Evolutionary conservation across 108 stramenopile genomes (phyloP), one percentile per base, ranked within the genome.

Genomic region (Seminavis robusta): DNA sequence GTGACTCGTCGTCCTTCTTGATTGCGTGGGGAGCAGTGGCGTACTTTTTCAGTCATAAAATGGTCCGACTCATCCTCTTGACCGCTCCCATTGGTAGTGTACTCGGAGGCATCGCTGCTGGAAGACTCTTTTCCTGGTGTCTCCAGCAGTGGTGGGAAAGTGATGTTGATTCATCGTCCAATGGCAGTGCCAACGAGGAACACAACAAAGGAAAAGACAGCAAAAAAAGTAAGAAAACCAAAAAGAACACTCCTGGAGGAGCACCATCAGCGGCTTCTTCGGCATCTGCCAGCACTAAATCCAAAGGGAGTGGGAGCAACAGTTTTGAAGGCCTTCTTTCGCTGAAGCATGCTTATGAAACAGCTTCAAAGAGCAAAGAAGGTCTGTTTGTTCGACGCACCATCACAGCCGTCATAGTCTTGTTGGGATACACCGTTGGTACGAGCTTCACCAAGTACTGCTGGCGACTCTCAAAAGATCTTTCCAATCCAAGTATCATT

Each of bases 1-100:
- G 81, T 16, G 97, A 98, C 63, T 73, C 83, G 11, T 69, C 74
- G 0, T 62, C 72, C 29, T 99, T 99, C 68, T 66, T 99, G 23
- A 59, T 92, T 49, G 85, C 95, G 15, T 99, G 95, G 80, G 96
- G 86, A 20, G 56, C 79, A 24, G 61, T 92, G 20, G 79, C 96
- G 5, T 99, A 96, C 84, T 98, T 87, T 73, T 99, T 99, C 69
- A 83, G 88, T 8, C 94, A 92, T 45, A 90, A 90, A 61, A 99
- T 99, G 98, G 97, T 97, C 16, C 89, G 98, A 23, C 77, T 99
- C 48, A 95, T 99, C 64, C 81, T 99, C 19, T 70, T 96, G 30
- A 79, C 91, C 16, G 97, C 94, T 27, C 98, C 98, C 19, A 88
- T 95, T 59, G 90, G 95, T 9, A 83, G 83, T 53, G 47, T 75